Conservation (phyloP, 1,284 basidiomycete genomes). For the Chalciporus sp. region DNA sequence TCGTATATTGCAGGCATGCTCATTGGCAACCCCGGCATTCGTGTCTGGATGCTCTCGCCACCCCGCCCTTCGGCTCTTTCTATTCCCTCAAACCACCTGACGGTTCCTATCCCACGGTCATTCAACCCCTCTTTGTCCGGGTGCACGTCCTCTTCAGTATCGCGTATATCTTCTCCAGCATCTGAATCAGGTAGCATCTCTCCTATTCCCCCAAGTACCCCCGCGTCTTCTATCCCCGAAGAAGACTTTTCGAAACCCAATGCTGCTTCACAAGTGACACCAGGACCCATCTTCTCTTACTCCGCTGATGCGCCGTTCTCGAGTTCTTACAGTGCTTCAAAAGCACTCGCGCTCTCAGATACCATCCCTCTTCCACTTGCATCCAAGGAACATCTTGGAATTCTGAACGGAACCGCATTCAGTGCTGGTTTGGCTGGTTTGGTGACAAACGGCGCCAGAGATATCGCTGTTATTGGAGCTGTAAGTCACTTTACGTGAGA, state of each 20-base stretch:
- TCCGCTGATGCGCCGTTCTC: background rate
- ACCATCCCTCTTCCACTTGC: conserved; percentile 71
- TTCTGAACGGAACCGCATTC: conserved; percentile 86
- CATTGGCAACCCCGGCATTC: conserved; percentile 79
- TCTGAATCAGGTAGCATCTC: conserved; percentile 19
- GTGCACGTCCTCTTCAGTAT: conserved; percentile 12
- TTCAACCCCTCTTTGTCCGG: background rate
- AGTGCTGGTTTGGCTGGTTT: conserved; percentile 66
- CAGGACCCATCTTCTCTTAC: conserved; percentile 1
- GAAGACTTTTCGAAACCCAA: conserved; percentile 24
- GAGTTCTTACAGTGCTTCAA: conserved; percentile 49
- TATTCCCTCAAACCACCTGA: background rate
- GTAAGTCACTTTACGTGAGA: conserved; percentile 16
- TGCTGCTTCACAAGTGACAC: background rate
- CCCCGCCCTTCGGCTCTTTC: conserved; percentile 1
- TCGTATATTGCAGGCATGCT: conserved; percentile 84
- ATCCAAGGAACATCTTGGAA: conserved; percentile 83
- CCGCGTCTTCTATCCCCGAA: conserved; percentile 30
- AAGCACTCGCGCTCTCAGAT: conserved; percentile 66
- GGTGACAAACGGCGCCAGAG: conserved; percentile 72
- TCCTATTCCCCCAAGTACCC: conserved; percentile 29
- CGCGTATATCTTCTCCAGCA: conserved; percentile 21
- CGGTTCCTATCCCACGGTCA: conserved; percentile 1
- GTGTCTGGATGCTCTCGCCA: conserved; percentile 47
- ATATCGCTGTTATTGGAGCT: conserved; percentile 65